Evolutionary conservation across 192 early-diverging fungal species (phyloP).

Genomic region (Irineochytrium annulatum): DNA sequence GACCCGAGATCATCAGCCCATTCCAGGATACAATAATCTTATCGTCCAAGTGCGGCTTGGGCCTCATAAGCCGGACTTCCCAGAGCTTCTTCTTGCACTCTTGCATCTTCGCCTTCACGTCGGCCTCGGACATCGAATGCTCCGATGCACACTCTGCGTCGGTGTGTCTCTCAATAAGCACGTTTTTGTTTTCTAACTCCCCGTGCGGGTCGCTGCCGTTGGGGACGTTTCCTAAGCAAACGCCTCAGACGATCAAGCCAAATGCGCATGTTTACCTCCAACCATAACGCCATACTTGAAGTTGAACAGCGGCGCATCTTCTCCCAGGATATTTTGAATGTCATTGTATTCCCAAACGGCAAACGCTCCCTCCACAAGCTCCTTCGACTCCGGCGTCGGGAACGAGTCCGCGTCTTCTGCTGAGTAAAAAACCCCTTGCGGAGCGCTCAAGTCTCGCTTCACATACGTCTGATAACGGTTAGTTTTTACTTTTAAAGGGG

Average conservation of each 20-base stretch:
- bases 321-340: constrained; percentile 33
- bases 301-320: constrained; percentile 39
- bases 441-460: constrained; percentile 40
- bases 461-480: constrained; percentile 43
- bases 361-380: constrained; percentile 58
- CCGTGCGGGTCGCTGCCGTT: constrained; percentile 51
- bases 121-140: constrained; percentile 22
- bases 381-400: constrained; percentile 30
- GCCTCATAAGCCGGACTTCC: constrained; percentile 40
- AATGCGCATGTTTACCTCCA: too few species aligned
- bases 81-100: constrained; percentile 35
- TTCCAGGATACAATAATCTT: constrained; percentile 65
- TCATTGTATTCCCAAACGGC: constrained; percentile 57
- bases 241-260: too few species aligned
- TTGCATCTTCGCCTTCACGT: constrained; percentile 26
- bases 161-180: constrained; percentile 42
- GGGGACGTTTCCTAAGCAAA: too few species aligned
- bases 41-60: constrained; percentile 57
- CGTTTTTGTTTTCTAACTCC: constrained; percentile 56
- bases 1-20: constrained; percentile 55
- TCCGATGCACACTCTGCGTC: constrained; percentile 38
- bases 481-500: neutral
- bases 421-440: constrained; percentile 55
- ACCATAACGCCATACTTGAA: constrained; percentile 44
- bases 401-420: constrained; percentile 66